Base-by-base conservation (phyloP, 1,139 yeast species). In the Hyphopichia burtonii region DNA sequence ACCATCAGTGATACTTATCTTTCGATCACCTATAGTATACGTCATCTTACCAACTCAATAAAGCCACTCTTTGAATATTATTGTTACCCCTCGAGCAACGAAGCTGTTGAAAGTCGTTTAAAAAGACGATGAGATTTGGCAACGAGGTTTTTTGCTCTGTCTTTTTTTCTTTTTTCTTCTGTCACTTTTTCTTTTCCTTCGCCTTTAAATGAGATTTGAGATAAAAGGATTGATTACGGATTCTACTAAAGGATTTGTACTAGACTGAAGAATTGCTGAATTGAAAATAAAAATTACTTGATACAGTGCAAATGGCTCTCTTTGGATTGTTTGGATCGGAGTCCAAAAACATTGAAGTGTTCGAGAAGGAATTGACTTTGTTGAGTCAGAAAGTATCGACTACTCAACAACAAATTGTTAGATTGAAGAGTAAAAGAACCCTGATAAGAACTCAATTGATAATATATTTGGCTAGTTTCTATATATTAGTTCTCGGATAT, bases 331-430 rank as follows among this genome's bases (percentile, higher is more conserved):
- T 72, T 43, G 58, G 59, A 37, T 60, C 63, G 38, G 59, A 55
- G n/a, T 25, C 28, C 28, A 25, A 25, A 10, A 12, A 25, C n/a
- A 25, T 25, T 3, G 69, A 72, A 14, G 52, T 57, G 31, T 80
- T 74, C 55, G 86, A 82, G 48, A 69, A 64, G 45, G 79, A 78
- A 36, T 61, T 82, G 41, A 71, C 76, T 16, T 48, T 56, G 5
- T 47, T 81, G 11, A 66, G 80, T 1, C 61, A 61, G 9, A 59
- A 65, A 16, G 76, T 78, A 28, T 46, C 68, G 3, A 45, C 41
- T 17, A 63, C 60, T 14, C 74, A 75, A 43, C 63, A 65, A 42
- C 63, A 56, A 32, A 47, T 72, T 16, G 48, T 58, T 22, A 47
- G 53, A 22, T 51, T 63, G 40, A 45, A 46, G 34, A 39, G 44